These are phyloP conservation scores for Globisporangium canariense DNA, from an alignment of 352 stramenopile species.

Conservation along the genomic window DNA sequence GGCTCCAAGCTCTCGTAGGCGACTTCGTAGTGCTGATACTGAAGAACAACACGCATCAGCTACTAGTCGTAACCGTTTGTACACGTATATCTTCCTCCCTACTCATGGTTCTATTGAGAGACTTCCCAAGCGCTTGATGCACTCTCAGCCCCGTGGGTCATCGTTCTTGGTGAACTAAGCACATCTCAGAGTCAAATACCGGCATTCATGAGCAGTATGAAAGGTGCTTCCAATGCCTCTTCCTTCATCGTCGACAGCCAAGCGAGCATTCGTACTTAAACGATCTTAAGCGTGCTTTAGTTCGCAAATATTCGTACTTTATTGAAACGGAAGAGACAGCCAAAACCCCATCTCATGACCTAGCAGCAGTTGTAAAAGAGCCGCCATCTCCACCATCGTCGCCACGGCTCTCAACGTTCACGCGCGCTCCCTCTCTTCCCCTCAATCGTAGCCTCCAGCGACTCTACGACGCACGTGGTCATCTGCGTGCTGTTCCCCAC, in stretches of 20 bases:
- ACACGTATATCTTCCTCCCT: too few species aligned
- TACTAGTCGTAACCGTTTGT: too few species aligned
- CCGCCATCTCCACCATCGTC: not conserved
- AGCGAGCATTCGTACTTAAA: not conserved
- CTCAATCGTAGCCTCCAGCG: not conserved
- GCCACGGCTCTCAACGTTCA: not conserved
- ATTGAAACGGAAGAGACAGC: not conserved
- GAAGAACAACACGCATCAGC: too few species aligned
- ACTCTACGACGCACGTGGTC: not conserved
- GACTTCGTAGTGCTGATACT: too few species aligned
- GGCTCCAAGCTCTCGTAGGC: constrained; percentile 17
- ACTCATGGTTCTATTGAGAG: too few species aligned
- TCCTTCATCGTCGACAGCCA: not conserved
- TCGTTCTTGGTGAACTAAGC: too few species aligned
- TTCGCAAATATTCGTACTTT: not conserved
- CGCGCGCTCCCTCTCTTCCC: not conserved
- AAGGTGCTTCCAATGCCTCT: too few species aligned
- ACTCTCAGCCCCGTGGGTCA: too few species aligned
- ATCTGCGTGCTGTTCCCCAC: not conserved
- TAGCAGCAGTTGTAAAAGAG: not conserved
- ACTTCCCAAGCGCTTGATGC: too few species aligned
- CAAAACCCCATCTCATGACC: constrained; percentile 3
- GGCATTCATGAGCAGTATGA: too few species aligned
- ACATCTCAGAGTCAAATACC: too few species aligned
- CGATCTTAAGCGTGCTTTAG: not conserved